Conservation (phyloP, 2,329 filamentous ascomycete species). For the Pseudocercospora pini-densiflorae region DNA sequence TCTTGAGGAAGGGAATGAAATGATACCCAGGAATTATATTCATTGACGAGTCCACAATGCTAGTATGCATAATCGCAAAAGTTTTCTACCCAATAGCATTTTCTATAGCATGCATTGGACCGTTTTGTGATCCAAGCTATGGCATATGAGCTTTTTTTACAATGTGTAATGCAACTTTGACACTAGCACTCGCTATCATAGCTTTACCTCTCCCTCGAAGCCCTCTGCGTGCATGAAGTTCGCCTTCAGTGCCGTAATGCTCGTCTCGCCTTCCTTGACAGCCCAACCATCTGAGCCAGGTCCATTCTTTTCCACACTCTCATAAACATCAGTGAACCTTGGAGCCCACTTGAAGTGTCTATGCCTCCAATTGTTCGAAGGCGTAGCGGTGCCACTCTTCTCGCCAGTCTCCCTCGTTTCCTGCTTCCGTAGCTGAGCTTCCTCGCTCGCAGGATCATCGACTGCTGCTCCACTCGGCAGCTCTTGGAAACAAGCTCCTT, state of each 20-base stretch:
- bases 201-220: slow-evolving; percentile 73
- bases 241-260: slow-evolving; percentile 86
- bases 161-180: no score
- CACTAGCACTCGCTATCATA: slow-evolving; percentile 55
- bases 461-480: slow-evolving; percentile 65
- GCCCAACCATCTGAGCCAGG: slow-evolving; percentile 94
- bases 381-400: slow-evolving; percentile 38
- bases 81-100: background rate
- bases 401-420: slow-evolving; percentile 50
- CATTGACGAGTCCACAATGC: background rate
- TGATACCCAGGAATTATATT: slow-evolving; percentile 11
- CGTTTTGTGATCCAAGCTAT: background rate
- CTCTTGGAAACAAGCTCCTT: slow-evolving; percentile 85
- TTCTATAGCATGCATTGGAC: background rate
- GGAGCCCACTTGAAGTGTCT: slow-evolving; percentile 97
- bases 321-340: slow-evolving; percentile 82
- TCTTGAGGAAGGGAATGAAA: slow-evolving; percentile 5
- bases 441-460: slow-evolving; percentile 65
- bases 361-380: slow-evolving; percentile 63
- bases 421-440: slow-evolving; percentile 72
- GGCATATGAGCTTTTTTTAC: no score
- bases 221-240: slow-evolving; percentile 84
- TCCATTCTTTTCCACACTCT: slow-evolving; percentile 77
- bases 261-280: slow-evolving; percentile 84
- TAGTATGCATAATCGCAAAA: background rate